Evolutionary conservation across 1,139 yeast species (phyloP), one percentile per base, ranked within the genome.

Genomic region (Taphrina confusa): DNA sequence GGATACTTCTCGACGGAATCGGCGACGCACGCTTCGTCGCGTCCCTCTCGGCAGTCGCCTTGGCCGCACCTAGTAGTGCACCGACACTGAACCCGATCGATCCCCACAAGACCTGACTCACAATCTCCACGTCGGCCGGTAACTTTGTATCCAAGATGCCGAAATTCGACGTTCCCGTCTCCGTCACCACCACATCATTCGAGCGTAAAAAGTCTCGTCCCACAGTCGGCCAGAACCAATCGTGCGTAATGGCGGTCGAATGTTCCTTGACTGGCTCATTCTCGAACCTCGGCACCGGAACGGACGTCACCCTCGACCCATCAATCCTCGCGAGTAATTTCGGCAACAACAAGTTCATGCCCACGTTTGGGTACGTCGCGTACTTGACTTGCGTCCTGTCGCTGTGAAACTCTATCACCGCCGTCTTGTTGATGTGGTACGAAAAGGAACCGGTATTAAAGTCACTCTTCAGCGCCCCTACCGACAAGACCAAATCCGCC

Each of bases 81-180:
- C 96, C 96, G 27, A 89, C 75, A 0, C 95, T 90, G 73, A 81
- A 86, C 3, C 97, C 97, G 67, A 89, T 89, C 1, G 95, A 87
- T 0, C 91, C 83, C 70, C 85, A 89, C 68, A 83, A 85, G 60
- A 81, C 79, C 70, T 88, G 95, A 3, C 87, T 77, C 58, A 85
- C 75, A 64, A 79, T 75, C 63, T 75, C 75, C 28, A 77, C 74
- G 61, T 80, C 78, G 23, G 71, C 66, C 37, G 90, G 88, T 61
- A 87, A 76, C 62, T 74, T 72, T 28, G 84, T 68, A 66, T 85
- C 91, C 25, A 87, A 81, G 46, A 84, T 69, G 1, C 84, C 87
- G 73, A 87, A 87, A 70, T 84, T 80, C 71, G 86, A 81, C 1
- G 95, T 82, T 62, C 95, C 89, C 4, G 92, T 85, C 67, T 90